These are phyloP conservation scores for Ceratopteris richardii DNA, from an alignment of 75 land plant species.

Conservation along the genomic window DNA sequence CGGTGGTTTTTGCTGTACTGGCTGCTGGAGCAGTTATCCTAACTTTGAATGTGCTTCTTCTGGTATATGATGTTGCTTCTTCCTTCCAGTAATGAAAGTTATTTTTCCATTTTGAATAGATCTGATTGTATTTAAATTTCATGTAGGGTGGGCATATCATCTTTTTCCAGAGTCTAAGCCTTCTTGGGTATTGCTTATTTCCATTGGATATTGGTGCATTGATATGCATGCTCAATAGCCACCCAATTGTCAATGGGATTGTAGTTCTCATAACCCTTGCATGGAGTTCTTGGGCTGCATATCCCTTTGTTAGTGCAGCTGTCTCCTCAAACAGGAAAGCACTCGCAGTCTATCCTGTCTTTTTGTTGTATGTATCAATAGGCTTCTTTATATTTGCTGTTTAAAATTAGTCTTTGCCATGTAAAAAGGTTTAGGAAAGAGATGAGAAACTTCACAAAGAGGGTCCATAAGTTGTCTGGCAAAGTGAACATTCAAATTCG, in stretches of 20 bases:
- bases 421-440: too few relatives aligned
- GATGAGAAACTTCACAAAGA: too few relatives aligned
- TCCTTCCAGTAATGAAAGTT: too few relatives aligned
- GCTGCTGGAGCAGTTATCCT: conserved; percentile 93
- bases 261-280: conserved; percentile 72
- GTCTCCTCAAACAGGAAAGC: conserved; percentile 63
- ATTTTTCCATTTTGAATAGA: background rate
- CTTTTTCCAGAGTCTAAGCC: conserved; percentile 92
- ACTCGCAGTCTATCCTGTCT: conserved; percentile 65
- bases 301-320: conserved; percentile 89
- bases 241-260: conserved; percentile 54
- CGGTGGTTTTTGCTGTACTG: conserved; percentile 91
- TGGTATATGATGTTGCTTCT: too few relatives aligned
- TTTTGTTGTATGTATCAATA: conserved; percentile 60
- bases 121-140: background rate
- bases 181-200: conserved; percentile 93
- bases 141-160: conserved; percentile 89
- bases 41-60: conserved; percentile 79
- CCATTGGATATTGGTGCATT: conserved; percentile 88
- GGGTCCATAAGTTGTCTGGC: too few relatives aligned
- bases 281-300: conserved; percentile 98
- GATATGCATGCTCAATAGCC: conserved; percentile 68
- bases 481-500: too few relatives aligned
- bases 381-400: conserved; percentile 62
- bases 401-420: too few relatives aligned